Evolutionary conservation across 768 basidiomycete genomes (phyloP).

Genomic region (Suillus weaverae): DNA sequence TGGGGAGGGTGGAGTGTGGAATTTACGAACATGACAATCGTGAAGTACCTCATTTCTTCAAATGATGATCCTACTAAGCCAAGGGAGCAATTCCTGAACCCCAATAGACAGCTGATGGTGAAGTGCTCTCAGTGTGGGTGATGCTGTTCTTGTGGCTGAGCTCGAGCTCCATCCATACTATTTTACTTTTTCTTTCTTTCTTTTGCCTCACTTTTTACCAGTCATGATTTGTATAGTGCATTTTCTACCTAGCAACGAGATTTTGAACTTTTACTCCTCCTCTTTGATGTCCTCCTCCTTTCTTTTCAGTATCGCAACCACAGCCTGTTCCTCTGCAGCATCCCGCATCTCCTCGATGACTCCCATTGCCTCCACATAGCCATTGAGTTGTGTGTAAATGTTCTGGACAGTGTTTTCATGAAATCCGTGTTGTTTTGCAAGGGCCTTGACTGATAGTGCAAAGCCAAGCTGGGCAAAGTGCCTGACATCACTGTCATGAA

Average conservation of each 20-base stretch:
- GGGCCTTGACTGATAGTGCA: not conserved
- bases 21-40: too few species aligned
- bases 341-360: not conserved
- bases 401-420: not conserved
- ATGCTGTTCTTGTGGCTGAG: slow-evolving; percentile 29
- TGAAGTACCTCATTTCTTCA: too few species aligned
- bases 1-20: too few species aligned
- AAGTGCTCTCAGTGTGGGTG: slow-evolving; percentile 32
- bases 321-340: not conserved
- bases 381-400: not conserved
- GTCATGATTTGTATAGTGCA: too few species aligned
- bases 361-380: not conserved
- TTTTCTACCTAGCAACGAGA: too few species aligned
- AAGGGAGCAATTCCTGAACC: slow-evolving; percentile 22
- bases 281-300: not conserved
- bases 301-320: not conserved
- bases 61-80: too few species aligned
- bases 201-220: too few species aligned
- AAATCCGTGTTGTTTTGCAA: not conserved
- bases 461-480: not conserved
- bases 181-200: not conserved
- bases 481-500: not conserved
- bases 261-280: too few species aligned
- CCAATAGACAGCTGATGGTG: slow-evolving; percentile 25
- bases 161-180: too few species aligned